These are phyloP conservation scores for Xylaria sp. DNA, from an alignment of 2,329 filamentous ascomycete species.

Conservation along the genomic window DNA sequence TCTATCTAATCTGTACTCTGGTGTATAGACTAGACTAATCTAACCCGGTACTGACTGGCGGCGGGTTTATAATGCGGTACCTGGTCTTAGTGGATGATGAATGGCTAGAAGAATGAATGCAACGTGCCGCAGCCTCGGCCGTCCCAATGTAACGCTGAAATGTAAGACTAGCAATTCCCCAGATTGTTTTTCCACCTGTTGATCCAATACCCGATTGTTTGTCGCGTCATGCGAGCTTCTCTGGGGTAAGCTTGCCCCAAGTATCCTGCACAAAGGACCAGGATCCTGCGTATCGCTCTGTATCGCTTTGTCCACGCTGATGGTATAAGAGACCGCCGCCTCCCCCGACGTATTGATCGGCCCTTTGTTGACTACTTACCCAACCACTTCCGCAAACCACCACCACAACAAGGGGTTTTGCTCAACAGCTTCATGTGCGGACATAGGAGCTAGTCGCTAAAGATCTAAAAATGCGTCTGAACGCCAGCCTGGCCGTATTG, in stretches of 20 bases:
- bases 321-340: constrained; percentile 30
- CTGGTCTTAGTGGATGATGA: too few relatives aligned
- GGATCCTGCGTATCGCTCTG: not conserved
- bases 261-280: not conserved
- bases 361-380: constrained; percentile 28
- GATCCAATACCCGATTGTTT: constrained; percentile 11
- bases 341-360: constrained; percentile 11
- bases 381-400: not conserved
- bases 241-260: constrained; percentile 1
- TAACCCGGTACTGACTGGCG: too few relatives aligned
- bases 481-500: constrained; percentile 36
- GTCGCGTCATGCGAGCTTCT: constrained; percentile 21
- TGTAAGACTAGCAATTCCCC: constrained; percentile 34
- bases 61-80: too few relatives aligned
- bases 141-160: constrained; percentile 31
- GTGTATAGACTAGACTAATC: not conserved
- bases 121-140: constrained; percentile 17
- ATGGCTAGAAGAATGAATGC: constrained; percentile 5
- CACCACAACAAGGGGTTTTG: not conserved
- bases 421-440: not conserved
- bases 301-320: too few relatives aligned
- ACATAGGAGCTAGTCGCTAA: not conserved
- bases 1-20: not conserved
- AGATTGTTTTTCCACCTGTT: constrained; percentile 22
- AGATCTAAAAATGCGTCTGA: constrained; percentile 38